Percentiles rank a stretch among this genome's conserved stretches.
Evolutionary conservation across 768 basidiomycete species (phyloP).

Genomic region (Sporobolomyces roseus): DNA sequence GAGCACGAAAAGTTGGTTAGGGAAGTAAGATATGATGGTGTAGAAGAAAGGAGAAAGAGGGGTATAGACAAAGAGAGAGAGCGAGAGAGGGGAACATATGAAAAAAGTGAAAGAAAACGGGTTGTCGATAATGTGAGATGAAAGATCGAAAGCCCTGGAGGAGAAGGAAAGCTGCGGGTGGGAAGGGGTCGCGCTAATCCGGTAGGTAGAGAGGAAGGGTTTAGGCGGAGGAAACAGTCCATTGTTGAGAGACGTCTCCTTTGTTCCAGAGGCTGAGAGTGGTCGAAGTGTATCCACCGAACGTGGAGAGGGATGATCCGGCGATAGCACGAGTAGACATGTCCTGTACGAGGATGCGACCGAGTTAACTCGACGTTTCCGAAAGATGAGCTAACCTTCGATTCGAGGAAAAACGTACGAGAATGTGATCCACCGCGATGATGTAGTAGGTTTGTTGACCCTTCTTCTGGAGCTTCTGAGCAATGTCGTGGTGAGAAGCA

Average conservation of each 20-base stretch:
- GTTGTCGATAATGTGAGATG: background rate
- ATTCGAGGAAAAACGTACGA: slow-evolving; percentile 2
- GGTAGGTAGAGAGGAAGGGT: background rate
- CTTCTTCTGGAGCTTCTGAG: slow-evolving; percentile 19
- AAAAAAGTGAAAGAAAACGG: background rate
- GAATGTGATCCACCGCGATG: slow-evolving; percentile 34
- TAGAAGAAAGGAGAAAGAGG: too few relatives aligned
- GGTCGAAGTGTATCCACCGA: slow-evolving; percentile 32
- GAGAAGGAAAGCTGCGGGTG: too few relatives aligned
- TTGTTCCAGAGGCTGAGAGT: slow-evolving; percentile 24
- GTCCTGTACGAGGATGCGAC: background rate
- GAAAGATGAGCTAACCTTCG: background rate
- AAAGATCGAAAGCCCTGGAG: too few relatives aligned
- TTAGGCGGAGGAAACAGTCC: slow-evolving; percentile 31
- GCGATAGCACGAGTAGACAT: slow-evolving; percentile 35
- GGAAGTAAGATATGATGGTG: too few relatives aligned
- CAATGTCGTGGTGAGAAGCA: slow-evolving; percentile 23
- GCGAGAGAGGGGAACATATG: background rate
- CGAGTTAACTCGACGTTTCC: background rate
- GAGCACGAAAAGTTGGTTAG: too few relatives aligned
- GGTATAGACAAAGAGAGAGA: background rate
- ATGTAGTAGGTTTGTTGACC: slow-evolving; percentile 27
- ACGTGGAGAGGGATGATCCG: slow-evolving; percentile 1
- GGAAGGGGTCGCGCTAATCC: slow-evolving; percentile 11
- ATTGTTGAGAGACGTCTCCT: slow-evolving; percentile 21